A percentile compares a stretch with the other conserved stretches of the same genome.
These are phyloP conservation scores for Parathielavia appendiculata DNA, from an alignment of 495 filamentous ascomycete genomes.

Conservation along the genomic window DNA sequence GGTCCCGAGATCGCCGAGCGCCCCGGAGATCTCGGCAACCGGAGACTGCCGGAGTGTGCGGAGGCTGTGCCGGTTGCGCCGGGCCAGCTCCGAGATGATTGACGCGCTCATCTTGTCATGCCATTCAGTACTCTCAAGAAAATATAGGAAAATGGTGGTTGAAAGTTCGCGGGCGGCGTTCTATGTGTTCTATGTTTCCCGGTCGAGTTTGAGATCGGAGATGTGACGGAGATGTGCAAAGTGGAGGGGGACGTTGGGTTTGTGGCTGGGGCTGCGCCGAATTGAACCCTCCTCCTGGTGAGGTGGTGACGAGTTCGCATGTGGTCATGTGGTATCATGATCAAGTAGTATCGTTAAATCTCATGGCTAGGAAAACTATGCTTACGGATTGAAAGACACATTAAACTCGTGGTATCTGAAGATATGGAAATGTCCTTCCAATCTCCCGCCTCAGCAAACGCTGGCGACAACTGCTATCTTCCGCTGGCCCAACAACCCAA, in stretches of 20 bases:
- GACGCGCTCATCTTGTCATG: background rate
- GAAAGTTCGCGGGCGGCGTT: background rate
- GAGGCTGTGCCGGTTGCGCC: conserved; percentile 43
- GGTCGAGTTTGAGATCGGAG: no score
- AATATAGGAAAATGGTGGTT: background rate
- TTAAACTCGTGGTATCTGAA: conserved; percentile 7
- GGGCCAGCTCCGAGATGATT: conserved; percentile 24
- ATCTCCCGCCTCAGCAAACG: background rate
- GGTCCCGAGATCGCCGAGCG: conserved; percentile 86
- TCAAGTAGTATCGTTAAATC: no score
- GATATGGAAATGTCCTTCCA: background rate
- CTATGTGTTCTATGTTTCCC: no score
- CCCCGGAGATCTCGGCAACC: conserved; percentile 79
- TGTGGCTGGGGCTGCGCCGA: background rate
- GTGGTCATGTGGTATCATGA: no score
- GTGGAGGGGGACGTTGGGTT: no score
- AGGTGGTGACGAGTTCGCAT: no score
- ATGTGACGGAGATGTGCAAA: no score
- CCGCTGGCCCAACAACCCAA: background rate
- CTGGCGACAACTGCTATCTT: background rate
- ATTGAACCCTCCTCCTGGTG: background rate
- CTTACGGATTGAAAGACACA: background rate
- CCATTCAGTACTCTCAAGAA: background rate
- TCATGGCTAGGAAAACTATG: no score
- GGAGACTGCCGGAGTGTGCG: conserved; percentile 46